Percentiles rank a stretch among this genome's conserved stretches.
Conservation (phyloP, 371 early-diverging fungal species). For the Apophysomyces elegans region DNA sequence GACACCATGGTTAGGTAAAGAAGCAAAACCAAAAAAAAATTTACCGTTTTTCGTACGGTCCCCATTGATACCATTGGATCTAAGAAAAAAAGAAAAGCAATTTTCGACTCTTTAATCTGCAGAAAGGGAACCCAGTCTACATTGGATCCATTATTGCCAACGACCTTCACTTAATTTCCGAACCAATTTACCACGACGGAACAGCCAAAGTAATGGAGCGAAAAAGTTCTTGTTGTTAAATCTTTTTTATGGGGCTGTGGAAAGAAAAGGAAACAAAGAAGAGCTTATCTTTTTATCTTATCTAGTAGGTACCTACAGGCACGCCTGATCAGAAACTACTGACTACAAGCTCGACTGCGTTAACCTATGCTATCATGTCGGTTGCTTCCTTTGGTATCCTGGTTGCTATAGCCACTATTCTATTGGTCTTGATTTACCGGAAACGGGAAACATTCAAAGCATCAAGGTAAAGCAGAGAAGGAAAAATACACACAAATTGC, state of each 20-base stretch:
- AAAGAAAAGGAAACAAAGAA: too few species aligned
- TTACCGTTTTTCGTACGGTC: too few species aligned
- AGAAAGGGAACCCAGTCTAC: slow-evolving; percentile 45
- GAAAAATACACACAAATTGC: not conserved
- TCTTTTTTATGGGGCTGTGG: too few species aligned
- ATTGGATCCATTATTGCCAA: slow-evolving; percentile 57
- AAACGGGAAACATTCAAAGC: slow-evolving; percentile 57
- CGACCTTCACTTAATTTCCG: slow-evolving; percentile 47
- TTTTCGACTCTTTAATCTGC: slow-evolving; percentile 55
- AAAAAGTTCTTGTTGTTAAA: too few species aligned
- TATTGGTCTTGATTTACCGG: slow-evolving; percentile 42
- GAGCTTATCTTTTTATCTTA: not conserved
- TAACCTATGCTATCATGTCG: slow-evolving; percentile 44
- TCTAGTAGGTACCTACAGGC: slow-evolving; percentile 38
- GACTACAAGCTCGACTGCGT: slow-evolving; percentile 47
- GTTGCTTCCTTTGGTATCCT: slow-evolving; percentile 50
- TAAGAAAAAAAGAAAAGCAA: slow-evolving; percentile 43
- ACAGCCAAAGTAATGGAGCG: slow-evolving; percentile 35
- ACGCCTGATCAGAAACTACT: slow-evolving; percentile 31
- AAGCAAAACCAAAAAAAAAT: too few species aligned
- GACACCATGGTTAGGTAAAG: slow-evolving; percentile 50
- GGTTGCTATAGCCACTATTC: slow-evolving; percentile 33
- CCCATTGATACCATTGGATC: not conserved
- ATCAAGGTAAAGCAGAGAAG: slow-evolving; percentile 45
- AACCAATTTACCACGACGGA: slow-evolving; percentile 58